A percentile compares a stretch with the other conserved stretches of the same genome.
These are phyloP conservation scores for Lachnellula hyalina DNA, from an alignment of 2,329 filamentous ascomycete genomes.

Conservation along the genomic window DNA sequence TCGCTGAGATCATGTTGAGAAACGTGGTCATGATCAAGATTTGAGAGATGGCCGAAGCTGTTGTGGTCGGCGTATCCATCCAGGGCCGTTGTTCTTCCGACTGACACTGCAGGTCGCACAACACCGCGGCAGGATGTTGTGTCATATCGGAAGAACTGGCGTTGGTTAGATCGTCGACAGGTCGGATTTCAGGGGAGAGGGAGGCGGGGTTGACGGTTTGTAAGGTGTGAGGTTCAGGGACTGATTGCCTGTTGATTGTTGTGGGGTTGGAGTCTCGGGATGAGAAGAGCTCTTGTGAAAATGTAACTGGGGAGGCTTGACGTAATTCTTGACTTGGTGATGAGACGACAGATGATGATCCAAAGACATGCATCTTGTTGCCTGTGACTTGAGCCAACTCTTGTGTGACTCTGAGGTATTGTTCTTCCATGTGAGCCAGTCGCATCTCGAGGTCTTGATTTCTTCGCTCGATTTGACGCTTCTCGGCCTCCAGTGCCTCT, in stretches of 20 bases:
- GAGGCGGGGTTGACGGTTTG: slow-evolving; percentile 58
- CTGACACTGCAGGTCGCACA: slow-evolving; percentile 99
- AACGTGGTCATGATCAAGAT: slow-evolving; percentile 53
- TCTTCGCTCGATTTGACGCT: slow-evolving; percentile 59
- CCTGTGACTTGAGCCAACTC: slow-evolving; percentile 25
- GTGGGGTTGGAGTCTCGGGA: slow-evolving; percentile 33
- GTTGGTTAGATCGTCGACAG: slow-evolving; percentile 42
- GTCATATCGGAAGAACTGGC: slow-evolving; percentile 68
- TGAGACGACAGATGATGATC: slow-evolving; percentile 39
- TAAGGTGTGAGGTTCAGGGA: slow-evolving; percentile 30
- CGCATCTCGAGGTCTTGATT: slow-evolving; percentile 66
- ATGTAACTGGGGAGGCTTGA: slow-evolving; percentile 41
- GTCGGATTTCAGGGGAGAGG: slow-evolving; percentile 51
- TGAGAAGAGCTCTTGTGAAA: slow-evolving; percentile 55
- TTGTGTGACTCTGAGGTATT: slow-evolving; percentile 24
- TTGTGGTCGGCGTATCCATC: slow-evolving; percentile 25
- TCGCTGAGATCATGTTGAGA: slow-evolving; percentile 62
- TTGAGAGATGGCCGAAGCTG: slow-evolving; percentile 30
- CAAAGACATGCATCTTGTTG: slow-evolving; percentile 32
- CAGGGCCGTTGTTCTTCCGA: slow-evolving; percentile 52
- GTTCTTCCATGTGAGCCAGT: slow-evolving; percentile 36
- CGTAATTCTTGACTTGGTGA: slow-evolving; percentile 37
- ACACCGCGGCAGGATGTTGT: slow-evolving; percentile 99
- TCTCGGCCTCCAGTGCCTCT: slow-evolving; percentile 69
- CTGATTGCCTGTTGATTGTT: slow-evolving; percentile 19